These are phyloP conservation scores for Calonectria leucothoes DNA, from an alignment of 2,329 filamentous ascomycete genomes.

Conservation along the genomic window DNA sequence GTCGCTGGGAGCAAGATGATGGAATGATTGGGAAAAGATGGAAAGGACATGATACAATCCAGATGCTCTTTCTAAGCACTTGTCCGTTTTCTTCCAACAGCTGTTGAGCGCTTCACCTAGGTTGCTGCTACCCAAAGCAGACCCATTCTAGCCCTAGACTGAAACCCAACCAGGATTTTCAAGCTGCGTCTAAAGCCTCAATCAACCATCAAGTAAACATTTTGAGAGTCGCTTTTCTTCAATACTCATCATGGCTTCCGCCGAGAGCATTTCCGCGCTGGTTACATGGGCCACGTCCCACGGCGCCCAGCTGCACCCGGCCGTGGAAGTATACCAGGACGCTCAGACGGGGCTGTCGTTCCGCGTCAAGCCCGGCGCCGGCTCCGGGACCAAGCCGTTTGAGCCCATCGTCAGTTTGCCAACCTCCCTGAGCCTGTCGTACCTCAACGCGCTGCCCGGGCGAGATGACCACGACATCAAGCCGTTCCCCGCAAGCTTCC, in stretches of 20 bases:
- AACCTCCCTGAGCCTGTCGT: constrained; percentile 66
- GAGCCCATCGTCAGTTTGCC: constrained; percentile 65
- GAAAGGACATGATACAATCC: background rate
- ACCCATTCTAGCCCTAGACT: background rate
- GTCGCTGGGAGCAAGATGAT: background rate
- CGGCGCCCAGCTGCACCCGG: constrained; percentile 61
- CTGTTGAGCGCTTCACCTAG: background rate
- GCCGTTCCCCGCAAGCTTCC: constrained; percentile 61
- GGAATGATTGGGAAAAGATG: background rate
- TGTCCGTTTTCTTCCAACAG: background rate
- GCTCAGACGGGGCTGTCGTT: constrained; percentile 65
- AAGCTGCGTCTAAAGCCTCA: background rate
- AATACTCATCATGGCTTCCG: constrained; percentile 20
- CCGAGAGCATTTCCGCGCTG: constrained; percentile 48
- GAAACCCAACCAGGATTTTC: constrained; percentile 1
- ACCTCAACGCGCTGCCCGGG: constrained; percentile 62
- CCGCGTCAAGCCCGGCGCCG: constrained; percentile 54
- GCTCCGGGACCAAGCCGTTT: constrained; percentile 44
- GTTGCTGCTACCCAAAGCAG: background rate
- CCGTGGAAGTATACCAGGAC: constrained; percentile 65
- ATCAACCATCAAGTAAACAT: background rate
- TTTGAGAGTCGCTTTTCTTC: background rate
- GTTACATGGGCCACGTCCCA: constrained; percentile 60
- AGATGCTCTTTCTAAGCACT: no score
- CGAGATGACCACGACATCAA: constrained; percentile 23